Base-by-base conservation (phyloP, 2,329 filamentous ascomycete species). In the Verticillium nubilum region DNA sequence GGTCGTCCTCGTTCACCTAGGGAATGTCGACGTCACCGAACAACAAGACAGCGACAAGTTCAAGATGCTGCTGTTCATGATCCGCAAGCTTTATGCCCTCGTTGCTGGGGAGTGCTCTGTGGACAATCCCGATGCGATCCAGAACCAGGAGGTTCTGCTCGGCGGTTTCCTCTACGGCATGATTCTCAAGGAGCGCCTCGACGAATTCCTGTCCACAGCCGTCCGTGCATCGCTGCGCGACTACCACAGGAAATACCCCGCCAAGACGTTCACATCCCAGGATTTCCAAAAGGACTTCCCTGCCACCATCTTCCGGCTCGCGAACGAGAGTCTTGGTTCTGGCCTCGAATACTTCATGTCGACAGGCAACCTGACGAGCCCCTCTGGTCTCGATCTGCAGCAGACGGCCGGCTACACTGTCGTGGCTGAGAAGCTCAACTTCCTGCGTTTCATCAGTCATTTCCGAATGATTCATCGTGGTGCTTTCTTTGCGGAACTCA, bases 391-490 rank as follows among this genome's bases (percentile, higher is more conserved):
- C 47, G 95, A 99, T 81, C 75, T 97, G 69, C 95, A 98, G 71
- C 95, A 99, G 74, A 88, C 89, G 0, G 95, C 94, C 13, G 95
- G 95, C 63, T 99, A 96, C 74, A 96, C 92, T 0, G 92, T 99
- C 56, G 93, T 98, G 57, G 95, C 95, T 2, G 95, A 99, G 73
- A 98, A 98, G 82, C 94, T 99, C 72, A 99, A 99, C 78, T 99
- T 98, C 73, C 86, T 96, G 69, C 91, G 95, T 68, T 99, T 98
- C 78, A 96, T 99, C 78, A 95, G 91, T 74, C 95, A 99, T 75
- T 99, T 99, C 83, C 90, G 95, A 66, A 97, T 97, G 92, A 92
- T 99, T 60, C 95, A 99, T 78, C 87, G 95, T 86, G 95, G 95
- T 80, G 95, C 92, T 72, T 99, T 99, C 84, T 99, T 99, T 73